Conservation (phyloP, 129 eudicot genomes). For the Flaveria linearis region DNA sequence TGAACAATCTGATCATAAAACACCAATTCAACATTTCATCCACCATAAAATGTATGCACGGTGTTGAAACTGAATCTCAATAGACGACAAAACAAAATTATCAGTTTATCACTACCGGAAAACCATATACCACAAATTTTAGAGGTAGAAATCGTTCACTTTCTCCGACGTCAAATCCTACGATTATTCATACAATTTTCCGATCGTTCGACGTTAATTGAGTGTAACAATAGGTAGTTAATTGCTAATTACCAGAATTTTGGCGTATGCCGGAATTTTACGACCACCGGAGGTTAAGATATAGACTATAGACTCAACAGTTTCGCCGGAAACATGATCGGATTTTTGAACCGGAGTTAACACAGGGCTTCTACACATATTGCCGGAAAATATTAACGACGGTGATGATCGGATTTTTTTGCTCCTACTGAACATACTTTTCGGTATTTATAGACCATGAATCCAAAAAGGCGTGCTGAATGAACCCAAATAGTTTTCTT, state of each 20-base stretch:
- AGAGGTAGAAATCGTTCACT: background rate
- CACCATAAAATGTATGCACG: background rate
- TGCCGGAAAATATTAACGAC: conserved; percentile 1
- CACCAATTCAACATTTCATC: background rate
- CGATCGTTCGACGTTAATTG: background rate
- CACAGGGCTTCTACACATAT: conserved; percentile 20
- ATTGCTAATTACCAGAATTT: conserved; percentile 51
- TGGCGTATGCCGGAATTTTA: conserved; percentile 70
- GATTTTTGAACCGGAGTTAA: conserved; percentile 26
- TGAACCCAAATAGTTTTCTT: background rate
- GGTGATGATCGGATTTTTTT: background rate
- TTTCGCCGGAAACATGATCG: conserved; percentile 33
- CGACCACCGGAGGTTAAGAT: conserved; percentile 71
- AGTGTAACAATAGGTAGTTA: background rate
- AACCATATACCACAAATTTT: background rate
- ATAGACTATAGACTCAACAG: conserved; percentile 45
- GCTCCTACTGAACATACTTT: background rate
- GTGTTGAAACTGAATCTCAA: background rate
- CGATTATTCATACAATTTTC: background rate
- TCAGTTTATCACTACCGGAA: background rate
- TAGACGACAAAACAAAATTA: background rate
- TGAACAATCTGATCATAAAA: background rate
- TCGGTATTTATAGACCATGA: conserved; percentile 36
- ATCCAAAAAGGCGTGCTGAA: conserved; percentile 6
- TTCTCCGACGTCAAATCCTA: background rate